phyloP scores from a whole-genome alignment of 768 basidiomycete genomes.

The Strobilomyces dryophilus region DNA sequence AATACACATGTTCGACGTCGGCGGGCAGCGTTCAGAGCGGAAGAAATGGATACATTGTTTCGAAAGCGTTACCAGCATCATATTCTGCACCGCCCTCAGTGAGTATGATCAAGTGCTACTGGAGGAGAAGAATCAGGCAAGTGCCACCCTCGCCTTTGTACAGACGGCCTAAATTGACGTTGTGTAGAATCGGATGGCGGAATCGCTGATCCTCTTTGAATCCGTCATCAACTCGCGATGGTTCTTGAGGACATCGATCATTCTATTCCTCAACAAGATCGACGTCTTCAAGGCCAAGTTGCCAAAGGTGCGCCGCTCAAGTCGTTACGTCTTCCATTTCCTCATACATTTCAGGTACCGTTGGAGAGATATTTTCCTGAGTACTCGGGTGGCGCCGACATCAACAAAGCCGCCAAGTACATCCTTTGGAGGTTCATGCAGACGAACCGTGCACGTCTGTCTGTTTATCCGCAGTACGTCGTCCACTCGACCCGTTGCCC shows the following conservation, averaged over 20 bases:
- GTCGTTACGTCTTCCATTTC: no score
- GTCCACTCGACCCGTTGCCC: not conserved
- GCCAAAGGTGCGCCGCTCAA: slow-evolving; percentile 37
- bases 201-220: slow-evolving; percentile 72
- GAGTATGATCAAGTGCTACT: slow-evolving; percentile 74
- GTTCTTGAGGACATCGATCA: slow-evolving; percentile 65
- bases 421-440: slow-evolving; percentile 96
- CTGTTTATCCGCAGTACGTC: slow-evolving; percentile 87
- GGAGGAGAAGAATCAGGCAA: slow-evolving; percentile 44
- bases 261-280: slow-evolving; percentile 69
- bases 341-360: slow-evolving; percentile 45
- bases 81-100: slow-evolving; percentile 71
- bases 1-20: slow-evolving; percentile 75
- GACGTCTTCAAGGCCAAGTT: slow-evolving; percentile 75
- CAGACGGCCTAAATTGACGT: not conserved
- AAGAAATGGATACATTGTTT: slow-evolving; percentile 84
- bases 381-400: slow-evolving; percentile 54
- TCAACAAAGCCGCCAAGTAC: slow-evolving; percentile 93
- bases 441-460: slow-evolving; percentile 76
- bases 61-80: slow-evolving; percentile 76
- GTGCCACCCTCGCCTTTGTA: not conserved
- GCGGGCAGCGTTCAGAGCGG: slow-evolving; percentile 75
- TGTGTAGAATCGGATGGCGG: slow-evolving; percentile 66
- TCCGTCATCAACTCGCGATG: slow-evolving; percentile 76
- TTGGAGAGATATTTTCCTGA: slow-evolving; percentile 82